phyloP scores from a whole-genome alignment of 2,329 filamentous ascomycete species.

The Fusarium albidum region DNA sequence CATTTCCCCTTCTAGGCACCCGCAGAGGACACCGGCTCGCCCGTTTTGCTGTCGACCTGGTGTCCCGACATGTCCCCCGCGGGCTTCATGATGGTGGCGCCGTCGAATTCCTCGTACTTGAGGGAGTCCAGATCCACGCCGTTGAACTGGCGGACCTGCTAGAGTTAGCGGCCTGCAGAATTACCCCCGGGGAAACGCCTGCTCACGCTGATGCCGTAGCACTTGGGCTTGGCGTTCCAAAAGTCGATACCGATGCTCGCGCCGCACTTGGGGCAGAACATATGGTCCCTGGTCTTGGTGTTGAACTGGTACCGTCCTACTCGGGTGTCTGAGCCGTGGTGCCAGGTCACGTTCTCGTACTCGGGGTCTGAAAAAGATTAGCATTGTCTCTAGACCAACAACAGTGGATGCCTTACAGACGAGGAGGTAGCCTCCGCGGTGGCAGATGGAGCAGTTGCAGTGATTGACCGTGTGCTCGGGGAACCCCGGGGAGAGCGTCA shows the following conservation, averaged over 20 bases:
- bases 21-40: conserved; percentile 8
- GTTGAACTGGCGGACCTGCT: conserved; percentile 52
- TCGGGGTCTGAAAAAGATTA: conserved; percentile 45
- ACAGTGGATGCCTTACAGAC: conserved; percentile 46
- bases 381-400: neutral
- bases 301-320: conserved; percentile 51
- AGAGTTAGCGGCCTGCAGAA: too few species aligned
- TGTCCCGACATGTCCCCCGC: conserved; percentile 49
- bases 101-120: conserved; percentile 48
- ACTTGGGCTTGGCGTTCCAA: conserved; percentile 34
- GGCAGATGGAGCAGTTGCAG: conserved; percentile 64
- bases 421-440: conserved; percentile 59
- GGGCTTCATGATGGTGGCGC: conserved; percentile 45
- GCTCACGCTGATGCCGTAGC: conserved; percentile 54
- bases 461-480: conserved; percentile 53
- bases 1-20: conserved; percentile 5
- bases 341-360: conserved; percentile 52
- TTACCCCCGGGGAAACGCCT: too few species aligned
- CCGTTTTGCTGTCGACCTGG: conserved; percentile 9
- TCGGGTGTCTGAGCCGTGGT: conserved; percentile 46
- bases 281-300: conserved; percentile 55
- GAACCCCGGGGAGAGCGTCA: conserved; percentile 58
- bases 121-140: conserved; percentile 51
- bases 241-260: conserved; percentile 58
- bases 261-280: conserved; percentile 59